A percentile compares a stretch with the other conserved stretches of the same genome.
phyloP scores from a whole-genome alignment of 2,329 filamentous ascomycete genomes.

The Scopulariopsis brevicaulis region DNA sequence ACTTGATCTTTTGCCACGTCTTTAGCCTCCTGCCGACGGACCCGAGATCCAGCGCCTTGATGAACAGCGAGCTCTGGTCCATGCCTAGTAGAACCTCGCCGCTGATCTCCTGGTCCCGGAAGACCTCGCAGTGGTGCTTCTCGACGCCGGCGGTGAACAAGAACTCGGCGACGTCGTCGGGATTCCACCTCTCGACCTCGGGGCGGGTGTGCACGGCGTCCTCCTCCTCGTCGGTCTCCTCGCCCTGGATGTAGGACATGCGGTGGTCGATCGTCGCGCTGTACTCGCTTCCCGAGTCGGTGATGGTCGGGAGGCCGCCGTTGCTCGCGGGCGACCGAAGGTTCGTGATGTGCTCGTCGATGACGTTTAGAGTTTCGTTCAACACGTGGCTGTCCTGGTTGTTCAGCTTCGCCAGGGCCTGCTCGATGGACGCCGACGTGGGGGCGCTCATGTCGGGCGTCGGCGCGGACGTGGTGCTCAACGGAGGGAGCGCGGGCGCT shows the following conservation, averaged over 20 bases:
- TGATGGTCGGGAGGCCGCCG: conserved; percentile 33
- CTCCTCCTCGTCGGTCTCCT: conserved; percentile 94
- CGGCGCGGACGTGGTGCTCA: conserved; percentile 24
- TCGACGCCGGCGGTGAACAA: conserved; percentile 79
- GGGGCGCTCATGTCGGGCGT: not conserved
- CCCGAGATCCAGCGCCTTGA: conserved; percentile 90
- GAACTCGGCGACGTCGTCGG: conserved; percentile 78
- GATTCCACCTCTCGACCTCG: conserved; percentile 71
- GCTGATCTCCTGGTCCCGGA: conserved; percentile 89
- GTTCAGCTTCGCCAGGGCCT: conserved; percentile 24
- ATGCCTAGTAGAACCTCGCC: conserved; percentile 89
- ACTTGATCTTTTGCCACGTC: conserved; percentile 94
- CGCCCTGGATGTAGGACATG: conserved; percentile 83
- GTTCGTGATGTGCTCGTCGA: conserved; percentile 93
- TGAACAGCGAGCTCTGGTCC: conserved; percentile 89
- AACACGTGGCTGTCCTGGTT: conserved; percentile 58
- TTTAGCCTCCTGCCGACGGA: conserved; percentile 82
- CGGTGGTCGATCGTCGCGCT: conserved; percentile 68
- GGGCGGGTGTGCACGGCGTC: conserved; percentile 54
- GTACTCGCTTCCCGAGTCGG: conserved; percentile 83
- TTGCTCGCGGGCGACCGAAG: conserved; percentile 47
- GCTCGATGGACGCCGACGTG: conserved; percentile 20
- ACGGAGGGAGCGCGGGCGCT: conserved; percentile 25
- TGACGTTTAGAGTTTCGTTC: conserved; percentile 90
- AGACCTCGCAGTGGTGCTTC: conserved; percentile 83